These are phyloP conservation scores for Mariannaea elegans DNA, from an alignment of 2,329 filamentous ascomycete genomes.

Conservation along the genomic window DNA sequence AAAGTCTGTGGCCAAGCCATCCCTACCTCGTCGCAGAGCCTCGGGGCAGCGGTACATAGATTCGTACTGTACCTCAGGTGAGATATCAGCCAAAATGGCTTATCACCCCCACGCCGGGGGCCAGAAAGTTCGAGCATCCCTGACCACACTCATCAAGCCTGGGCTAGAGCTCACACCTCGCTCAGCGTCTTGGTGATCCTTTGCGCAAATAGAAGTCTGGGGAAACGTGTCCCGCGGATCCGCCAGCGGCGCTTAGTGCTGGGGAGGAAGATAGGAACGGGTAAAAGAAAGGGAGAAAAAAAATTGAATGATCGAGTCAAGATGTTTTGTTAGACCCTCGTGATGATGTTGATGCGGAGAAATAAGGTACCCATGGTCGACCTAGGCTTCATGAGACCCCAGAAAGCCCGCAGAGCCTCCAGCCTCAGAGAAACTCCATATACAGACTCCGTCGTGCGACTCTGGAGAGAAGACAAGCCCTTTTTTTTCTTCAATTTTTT, in stretches of 20 bases:
- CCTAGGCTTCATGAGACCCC: constrained; percentile 6
- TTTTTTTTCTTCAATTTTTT: no score
- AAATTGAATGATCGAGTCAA: constrained; percentile 23
- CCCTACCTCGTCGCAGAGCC: constrained; percentile 26
- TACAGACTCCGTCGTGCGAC: not conserved
- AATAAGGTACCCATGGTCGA: constrained; percentile 2
- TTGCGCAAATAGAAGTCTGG: constrained; percentile 33
- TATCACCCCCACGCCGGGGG: constrained; percentile 33
- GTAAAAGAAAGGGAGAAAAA: no score
- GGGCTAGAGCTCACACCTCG: constrained; percentile 12
- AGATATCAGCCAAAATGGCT: constrained; percentile 31
- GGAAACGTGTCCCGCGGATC: constrained; percentile 32
- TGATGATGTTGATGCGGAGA: constrained; percentile 16
- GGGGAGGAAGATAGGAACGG: not conserved
- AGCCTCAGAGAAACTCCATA: constrained; percentile 26
- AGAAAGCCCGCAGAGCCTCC: not conserved
- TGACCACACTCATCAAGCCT: constrained; percentile 23
- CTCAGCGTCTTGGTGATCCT: constrained; percentile 13
- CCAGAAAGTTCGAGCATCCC: constrained; percentile 26
- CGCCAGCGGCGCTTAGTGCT: constrained; percentile 24
- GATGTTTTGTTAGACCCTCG: constrained; percentile 15
- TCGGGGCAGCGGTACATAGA: constrained; percentile 7
- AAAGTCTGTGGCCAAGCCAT: constrained; percentile 27
- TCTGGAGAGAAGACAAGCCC: not conserved
- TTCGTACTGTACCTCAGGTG: constrained; percentile 25